Conservation (phyloP, 768 basidiomycete species). For the Suillus decipiens region DNA sequence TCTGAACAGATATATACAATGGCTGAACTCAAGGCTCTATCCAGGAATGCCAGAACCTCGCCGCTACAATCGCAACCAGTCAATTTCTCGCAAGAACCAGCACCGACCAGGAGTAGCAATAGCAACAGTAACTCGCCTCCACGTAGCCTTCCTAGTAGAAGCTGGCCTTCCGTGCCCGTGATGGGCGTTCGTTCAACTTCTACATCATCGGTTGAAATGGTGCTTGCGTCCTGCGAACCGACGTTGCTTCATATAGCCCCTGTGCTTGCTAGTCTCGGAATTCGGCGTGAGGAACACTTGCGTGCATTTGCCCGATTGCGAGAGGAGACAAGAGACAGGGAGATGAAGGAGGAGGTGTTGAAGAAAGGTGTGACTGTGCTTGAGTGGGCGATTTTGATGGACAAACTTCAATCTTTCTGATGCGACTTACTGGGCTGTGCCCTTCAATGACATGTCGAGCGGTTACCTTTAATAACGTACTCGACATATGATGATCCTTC, state of each 20-base stretch:
- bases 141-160: constrained; percentile 16
- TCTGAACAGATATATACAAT: constrained; percentile 37
- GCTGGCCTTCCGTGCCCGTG: constrained; percentile 15
- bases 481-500: background rate
- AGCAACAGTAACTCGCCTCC: constrained; percentile 25
- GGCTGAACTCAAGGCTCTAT: constrained; percentile 34
- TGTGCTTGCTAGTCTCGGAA: constrained; percentile 57
- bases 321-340: constrained; percentile 66
- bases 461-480: background rate
- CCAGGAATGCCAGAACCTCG: constrained; percentile 26
- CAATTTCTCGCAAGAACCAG: constrained; percentile 11
- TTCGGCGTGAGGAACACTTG: constrained; percentile 59
- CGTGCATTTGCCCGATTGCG: constrained; percentile 60
- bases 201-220: constrained; percentile 45
- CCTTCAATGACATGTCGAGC: background rate
- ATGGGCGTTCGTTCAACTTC: constrained; percentile 36
- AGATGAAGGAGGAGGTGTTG: constrained; percentile 71
- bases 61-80: constrained; percentile 20
- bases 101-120: constrained; percentile 19
- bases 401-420: constrained; percentile 51
- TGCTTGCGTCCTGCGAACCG: constrained; percentile 65
- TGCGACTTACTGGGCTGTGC: background rate
- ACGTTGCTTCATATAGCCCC: constrained; percentile 65
- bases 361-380: constrained; percentile 67
- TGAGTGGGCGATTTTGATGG: constrained; percentile 80